Evolutionary conservation across 768 basidiomycete genomes (phyloP), one percentile per base, ranked within the genome.

Genomic region (Lactarius psammicola): DNA sequence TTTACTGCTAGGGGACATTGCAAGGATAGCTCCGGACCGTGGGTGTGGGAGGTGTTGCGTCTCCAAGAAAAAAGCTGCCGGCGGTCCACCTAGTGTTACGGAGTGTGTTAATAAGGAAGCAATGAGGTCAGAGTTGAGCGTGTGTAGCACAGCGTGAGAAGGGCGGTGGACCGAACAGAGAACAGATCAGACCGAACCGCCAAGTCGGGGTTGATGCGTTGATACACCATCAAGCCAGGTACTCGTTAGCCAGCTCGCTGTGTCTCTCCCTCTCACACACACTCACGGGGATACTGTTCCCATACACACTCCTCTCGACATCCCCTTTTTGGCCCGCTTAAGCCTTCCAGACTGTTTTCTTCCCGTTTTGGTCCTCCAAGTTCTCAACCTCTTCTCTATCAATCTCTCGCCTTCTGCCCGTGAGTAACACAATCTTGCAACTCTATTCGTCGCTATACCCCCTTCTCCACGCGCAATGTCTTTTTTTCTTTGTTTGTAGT

Each of bases 261-360:
- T 6, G 26, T 51, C 26, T 20, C 55, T 17, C 55, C 18, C 55
- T 31, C 28, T n/a, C 33, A 23, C 33, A 31, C 33, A 31, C 33
- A 31, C 55, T 33, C 55, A 30, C 30, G 55, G 55, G 33, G 30
- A 33, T 23, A 31, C 55, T 56, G 30, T 30, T 33, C 30, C 31
- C 17, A 56, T 56, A 56, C 31, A 31, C 55, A 30, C 55, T 56
- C 30, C 55, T 31, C 54, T 59, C 46, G 6, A 31, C 59, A 31
- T 49, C 42, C 28, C 23, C 3, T n/a, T 30, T 28, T 34, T 23
- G 34, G 59, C 4, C 26, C 49, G 8, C 23, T 36, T 51, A 38
- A 28, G 18, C 34, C 49, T 51, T 28, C 60, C 9, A 56, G 31
- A 56, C 30, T 9, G 9, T 31, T 33, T 55, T 28, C 30, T 31